These are phyloP conservation scores for Beauveria sp. DNA, from an alignment of 2,329 filamentous ascomycete genomes.

Conservation along the genomic window DNA sequence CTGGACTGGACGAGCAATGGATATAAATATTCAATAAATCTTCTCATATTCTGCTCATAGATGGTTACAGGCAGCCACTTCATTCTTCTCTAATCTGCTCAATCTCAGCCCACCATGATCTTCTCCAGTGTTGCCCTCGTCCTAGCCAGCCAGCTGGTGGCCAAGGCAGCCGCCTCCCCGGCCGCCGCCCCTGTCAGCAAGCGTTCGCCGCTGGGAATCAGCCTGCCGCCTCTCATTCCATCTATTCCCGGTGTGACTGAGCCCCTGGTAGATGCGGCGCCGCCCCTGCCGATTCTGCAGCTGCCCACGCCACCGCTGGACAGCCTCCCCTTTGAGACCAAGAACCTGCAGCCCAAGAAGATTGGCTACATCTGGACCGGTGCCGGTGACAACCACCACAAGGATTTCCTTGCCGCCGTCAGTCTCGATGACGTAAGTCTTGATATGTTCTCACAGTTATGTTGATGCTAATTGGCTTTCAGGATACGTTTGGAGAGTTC, in stretches of 20 bases:
- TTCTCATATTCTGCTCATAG: slow-evolving; percentile 7
- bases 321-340: slow-evolving; percentile 43
- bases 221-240: slow-evolving; percentile 49
- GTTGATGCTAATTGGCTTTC: neutral
- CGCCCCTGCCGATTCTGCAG: slow-evolving; percentile 51
- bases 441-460: neutral
- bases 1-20: neutral
- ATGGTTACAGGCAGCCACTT: neutral
- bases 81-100: slow-evolving; percentile 1
- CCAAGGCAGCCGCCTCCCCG: slow-evolving; percentile 1
- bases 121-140: neutral
- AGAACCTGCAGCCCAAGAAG: slow-evolving; percentile 55
- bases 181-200: neutral
- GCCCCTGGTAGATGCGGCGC: slow-evolving; percentile 40
- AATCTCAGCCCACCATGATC: neutral
- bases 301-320: slow-evolving; percentile 50
- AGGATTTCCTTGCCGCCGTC: slow-evolving; percentile 51
- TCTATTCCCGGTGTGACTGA: slow-evolving; percentile 52
- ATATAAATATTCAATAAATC: slow-evolving; percentile 4
- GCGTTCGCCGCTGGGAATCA: slow-evolving; percentile 25
- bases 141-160: slow-evolving; percentile 6
- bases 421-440: slow-evolving; percentile 46
- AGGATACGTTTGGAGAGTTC: slow-evolving; percentile 54
- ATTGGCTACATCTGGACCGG: slow-evolving; percentile 59
- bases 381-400: slow-evolving; percentile 51